Evolutionary conservation across 306 rosid genomes (phyloP).

Genomic region (Cucumis melo): DNA sequence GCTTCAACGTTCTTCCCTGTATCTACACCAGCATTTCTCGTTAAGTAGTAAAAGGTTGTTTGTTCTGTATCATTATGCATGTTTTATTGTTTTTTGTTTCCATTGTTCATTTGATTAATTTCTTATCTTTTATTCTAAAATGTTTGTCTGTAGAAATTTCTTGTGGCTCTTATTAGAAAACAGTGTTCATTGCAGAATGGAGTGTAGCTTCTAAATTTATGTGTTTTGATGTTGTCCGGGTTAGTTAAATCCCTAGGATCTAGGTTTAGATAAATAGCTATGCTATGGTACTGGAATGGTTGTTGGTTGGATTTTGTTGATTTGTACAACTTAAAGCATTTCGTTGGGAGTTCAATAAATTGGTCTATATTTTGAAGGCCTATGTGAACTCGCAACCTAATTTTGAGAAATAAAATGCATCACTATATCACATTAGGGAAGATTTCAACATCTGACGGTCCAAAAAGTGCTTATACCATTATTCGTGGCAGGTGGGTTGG

Average conservation of each 20-base stretch:
- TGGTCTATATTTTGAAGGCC: conserved; percentile 34
- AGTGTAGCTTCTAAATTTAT: background rate
- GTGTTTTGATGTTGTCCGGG: background rate
- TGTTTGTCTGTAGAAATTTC: background rate
- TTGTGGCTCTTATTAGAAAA: background rate
- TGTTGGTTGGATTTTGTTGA: conserved; percentile 16
- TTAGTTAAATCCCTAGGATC: conserved; percentile 6
- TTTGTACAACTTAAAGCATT: conserved; percentile 21
- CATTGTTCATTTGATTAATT: background rate
- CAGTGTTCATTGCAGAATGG: background rate
- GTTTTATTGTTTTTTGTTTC: too few species aligned
- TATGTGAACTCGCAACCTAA: conserved; percentile 48
- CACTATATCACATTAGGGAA: conserved; percentile 92
- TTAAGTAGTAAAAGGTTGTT: background rate
- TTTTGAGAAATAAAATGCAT: conserved; percentile 59
- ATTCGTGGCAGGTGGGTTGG: conserved; percentile 95
- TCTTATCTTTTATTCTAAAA: background rate
- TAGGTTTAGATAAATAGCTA: conserved; percentile 12
- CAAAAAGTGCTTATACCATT: conserved; percentile 71
- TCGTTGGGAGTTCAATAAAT: conserved; percentile 21
- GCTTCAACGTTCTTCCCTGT: background rate
- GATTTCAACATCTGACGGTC: conserved; percentile 81
- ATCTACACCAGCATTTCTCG: background rate
- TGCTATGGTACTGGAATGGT: conserved; percentile 11
- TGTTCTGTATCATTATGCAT: background rate